Evolutionary conservation across 2,329 filamentous ascomycete genomes (phyloP), one percentile per base, ranked within the genome.

Genomic region (Beauveria medogensis): DNA sequence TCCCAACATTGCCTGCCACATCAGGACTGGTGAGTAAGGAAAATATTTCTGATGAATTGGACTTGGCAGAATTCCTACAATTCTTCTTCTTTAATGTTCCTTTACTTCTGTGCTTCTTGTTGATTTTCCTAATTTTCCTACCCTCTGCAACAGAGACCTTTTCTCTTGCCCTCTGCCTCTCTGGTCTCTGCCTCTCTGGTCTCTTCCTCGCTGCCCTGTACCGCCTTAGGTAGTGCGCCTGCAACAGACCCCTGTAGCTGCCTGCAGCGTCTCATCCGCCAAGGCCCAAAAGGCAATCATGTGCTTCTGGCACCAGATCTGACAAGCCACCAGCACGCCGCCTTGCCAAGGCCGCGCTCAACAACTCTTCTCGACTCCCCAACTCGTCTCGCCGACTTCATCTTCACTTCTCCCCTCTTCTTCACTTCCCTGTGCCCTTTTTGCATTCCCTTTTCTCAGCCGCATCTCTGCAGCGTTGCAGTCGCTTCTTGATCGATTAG

Each of bases 251-350:
- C 9, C 47, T 20, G 24, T 9, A 50, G n/a, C 26, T 26, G 47
- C 47, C 24, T 20, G 28, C 6, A 20, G 10, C 50, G 12, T 41
- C 30, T 53, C 20, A 53, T 20, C 50, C 30, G 48, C 28, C 50
- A 37, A 37, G 34, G 34, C 34, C 30, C 12, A 37, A 53, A 16
- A 53, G 5, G 26, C 43, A 48, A 61, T 61, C 59, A 61, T 61
- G 59, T 60, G 58, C 58, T 60, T 60, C 51, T 55, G 28, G 41
- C 47, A 46, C 58, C 50, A 48, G 51, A 60, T 60, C 51, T 60
- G 51, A 44, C 58, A 60, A 34, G 51, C 50, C 41, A 52, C 6
- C 26, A 34, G 26, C 28, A 51, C 9, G 51, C 51, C 48, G 37
- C 41, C 20, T 28, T 55, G 59, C 59, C 59, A 61, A 61, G 59